These are phyloP conservation scores for Ailanthus altissimus DNA, from an alignment of 345 rosid species.

Conservation along the genomic window DNA sequence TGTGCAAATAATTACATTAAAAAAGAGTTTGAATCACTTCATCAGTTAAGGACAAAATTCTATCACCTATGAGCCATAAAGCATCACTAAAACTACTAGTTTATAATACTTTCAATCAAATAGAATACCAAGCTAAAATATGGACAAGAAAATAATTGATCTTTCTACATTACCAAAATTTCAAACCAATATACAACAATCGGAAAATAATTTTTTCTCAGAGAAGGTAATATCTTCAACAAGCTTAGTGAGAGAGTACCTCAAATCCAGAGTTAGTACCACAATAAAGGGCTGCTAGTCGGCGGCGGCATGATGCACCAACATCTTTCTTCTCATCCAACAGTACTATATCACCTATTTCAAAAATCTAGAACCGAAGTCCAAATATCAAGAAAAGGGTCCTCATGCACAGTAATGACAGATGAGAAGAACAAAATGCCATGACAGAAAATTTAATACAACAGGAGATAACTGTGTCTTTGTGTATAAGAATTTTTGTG, in stretches of 20 bases:
- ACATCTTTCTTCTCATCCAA: slow-evolving; percentile 76
- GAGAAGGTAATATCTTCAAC: neutral
- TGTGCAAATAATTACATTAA: slow-evolving; percentile 43
- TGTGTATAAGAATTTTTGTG: neutral
- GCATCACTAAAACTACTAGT: slow-evolving; percentile 3
- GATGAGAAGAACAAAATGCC: neutral
- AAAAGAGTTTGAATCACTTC: neutral
- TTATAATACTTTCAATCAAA: neutral
- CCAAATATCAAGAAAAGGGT: slow-evolving; percentile 12
- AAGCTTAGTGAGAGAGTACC: slow-evolving; percentile 41
- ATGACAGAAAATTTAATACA: neutral
- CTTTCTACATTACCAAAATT: neutral
- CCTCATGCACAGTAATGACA: neutral
- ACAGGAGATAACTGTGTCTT: neutral
- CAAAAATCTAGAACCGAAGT: slow-evolving; percentile 61
- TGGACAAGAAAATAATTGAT: neutral
- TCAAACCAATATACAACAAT: neutral
- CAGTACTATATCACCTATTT: slow-evolving; percentile 68
- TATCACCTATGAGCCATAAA: neutral
- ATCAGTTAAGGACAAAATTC: neutral
- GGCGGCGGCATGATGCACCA: slow-evolving; percentile 75
- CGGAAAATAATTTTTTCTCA: neutral
- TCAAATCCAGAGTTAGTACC: slow-evolving; percentile 96
- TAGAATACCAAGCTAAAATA: neutral
- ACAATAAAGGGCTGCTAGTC: slow-evolving; percentile 75